Base-by-base conservation (phyloP, 306 rosid species). In the Quercus engelmannii region DNA sequence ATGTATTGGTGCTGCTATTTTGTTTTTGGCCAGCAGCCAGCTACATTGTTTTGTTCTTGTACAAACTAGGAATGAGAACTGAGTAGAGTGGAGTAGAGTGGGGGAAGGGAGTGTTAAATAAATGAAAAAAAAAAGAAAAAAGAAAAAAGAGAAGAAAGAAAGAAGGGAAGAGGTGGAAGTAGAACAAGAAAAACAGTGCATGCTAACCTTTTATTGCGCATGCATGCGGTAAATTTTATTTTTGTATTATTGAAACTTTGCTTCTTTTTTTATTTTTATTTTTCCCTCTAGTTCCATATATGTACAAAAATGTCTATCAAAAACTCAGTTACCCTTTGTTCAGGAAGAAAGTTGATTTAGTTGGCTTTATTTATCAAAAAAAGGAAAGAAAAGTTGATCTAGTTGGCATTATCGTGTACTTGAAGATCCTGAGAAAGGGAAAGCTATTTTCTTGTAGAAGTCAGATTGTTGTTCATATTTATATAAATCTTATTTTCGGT, bases 181-280 rank as follows among this genome's bases (percentile, higher is more conserved):
- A 63, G 62, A 78, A 69, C 58, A 58, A 83, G 76, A 71, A 73
- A 84, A 63, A 75, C 54, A 65, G 80, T 67, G 94, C 97, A 83
- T 92, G 98, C 96, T 81, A 88, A 74, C 94, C 84, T 74, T 83
- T 90, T 83, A 56, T 58, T 28, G 80, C 84, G 93, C 96, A 86
- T 84, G 92, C 98, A 79, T 83, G 72, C 70, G 19, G 70, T 65
- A 33, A 72, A 21, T 73, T 23, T 51, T 61, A 57, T 52, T 74
- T 76, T 23, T 55, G 78, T 73, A 28, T 56, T 74, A 5, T 78
- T 8, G 13, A 68, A 54, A 20, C 71, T 76, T 41, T 54, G 52
- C 18, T 64, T 9, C 30, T 20, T 11, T 68, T 25, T 43, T 56
- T 1, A 41, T 20, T 23, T 30, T 30, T 31, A 3, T 43, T 51